Percentiles rank a stretch among this genome's conserved stretches.
phyloP scores from a whole-genome alignment of 2,329 filamentous ascomycete species.

The Blastomyces percursus region DNA sequence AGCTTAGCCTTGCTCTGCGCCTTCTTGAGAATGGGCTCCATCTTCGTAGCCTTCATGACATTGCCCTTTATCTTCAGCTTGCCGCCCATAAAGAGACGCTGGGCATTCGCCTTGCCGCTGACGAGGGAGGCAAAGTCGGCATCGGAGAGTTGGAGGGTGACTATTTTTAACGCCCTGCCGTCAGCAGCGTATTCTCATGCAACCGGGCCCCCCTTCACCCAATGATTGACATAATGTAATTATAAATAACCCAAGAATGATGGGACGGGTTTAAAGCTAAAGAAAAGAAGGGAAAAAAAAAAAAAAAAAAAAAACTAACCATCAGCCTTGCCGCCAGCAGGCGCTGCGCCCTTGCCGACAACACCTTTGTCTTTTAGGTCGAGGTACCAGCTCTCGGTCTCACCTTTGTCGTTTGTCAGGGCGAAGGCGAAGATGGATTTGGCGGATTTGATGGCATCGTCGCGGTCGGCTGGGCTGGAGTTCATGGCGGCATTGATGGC shows the following conservation, averaged over 20 bases:
- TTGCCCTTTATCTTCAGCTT: conserved; percentile 98
- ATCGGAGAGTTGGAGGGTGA: conserved; percentile 76
- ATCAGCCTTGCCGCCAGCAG: conserved; percentile 64
- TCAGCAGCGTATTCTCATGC: not conserved
- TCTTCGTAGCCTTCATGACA: conserved; percentile 95
- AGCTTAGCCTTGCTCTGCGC: conserved; percentile 75
- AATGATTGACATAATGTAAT: no score
- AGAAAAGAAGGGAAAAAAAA: not conserved
- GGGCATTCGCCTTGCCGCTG: conserved; percentile 79
- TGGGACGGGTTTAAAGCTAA: no score
- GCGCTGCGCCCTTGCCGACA: conserved; percentile 62
- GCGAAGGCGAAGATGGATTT: conserved; percentile 83
- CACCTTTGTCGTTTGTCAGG: conserved; percentile 73
- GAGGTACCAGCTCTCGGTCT: conserved; percentile 82
- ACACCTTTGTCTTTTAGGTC: conserved; percentile 85
- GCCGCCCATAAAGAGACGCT: conserved; percentile 93
- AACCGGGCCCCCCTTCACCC: no score
- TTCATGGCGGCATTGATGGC: conserved; percentile 64
- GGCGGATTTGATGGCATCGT: conserved; percentile 81
- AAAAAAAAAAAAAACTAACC: conserved; percentile 42
- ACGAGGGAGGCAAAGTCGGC: conserved; percentile 78
- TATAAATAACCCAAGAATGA: no score
- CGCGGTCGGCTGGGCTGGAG: conserved; percentile 59
- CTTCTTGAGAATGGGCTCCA: conserved; percentile 86
- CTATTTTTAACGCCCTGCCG: conserved; percentile 34